A percentile compares a stretch with the other conserved stretches of the same genome.
Evolutionary conservation across 805 yeast genomes (phyloP).

Genomic region (Metschnikowia cerradonensis): DNA sequence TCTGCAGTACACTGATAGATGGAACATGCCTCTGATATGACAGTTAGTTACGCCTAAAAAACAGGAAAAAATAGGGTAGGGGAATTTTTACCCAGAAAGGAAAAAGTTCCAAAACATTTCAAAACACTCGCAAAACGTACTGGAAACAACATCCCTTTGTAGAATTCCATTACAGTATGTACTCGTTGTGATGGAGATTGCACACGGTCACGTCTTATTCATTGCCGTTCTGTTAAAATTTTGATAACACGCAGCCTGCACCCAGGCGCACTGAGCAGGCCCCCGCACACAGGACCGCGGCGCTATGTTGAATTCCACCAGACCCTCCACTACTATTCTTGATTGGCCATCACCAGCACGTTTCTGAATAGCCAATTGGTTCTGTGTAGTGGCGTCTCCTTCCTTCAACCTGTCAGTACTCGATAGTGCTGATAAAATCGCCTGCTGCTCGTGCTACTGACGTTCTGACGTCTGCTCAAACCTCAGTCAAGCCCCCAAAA

Average conservation of each 20-base stretch:
- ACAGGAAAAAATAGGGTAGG: too few relatives aligned
- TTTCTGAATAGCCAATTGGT: background rate
- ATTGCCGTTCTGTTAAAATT: background rate
- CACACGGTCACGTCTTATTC: background rate
- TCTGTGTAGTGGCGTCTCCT: background rate
- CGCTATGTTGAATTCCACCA: background rate
- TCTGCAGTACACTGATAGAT: background rate
- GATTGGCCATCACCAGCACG: background rate
- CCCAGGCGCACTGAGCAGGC: background rate
- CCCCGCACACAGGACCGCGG: background rate
- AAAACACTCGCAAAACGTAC: too few relatives aligned
- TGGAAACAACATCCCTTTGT: too few relatives aligned
- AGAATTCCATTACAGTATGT: too few relatives aligned
- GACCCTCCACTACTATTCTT: background rate
- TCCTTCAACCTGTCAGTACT: background rate
- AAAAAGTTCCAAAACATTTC: too few relatives aligned
- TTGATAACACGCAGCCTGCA: background rate
- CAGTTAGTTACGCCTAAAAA: too few relatives aligned
- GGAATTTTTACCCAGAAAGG: too few relatives aligned
- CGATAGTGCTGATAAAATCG: background rate
- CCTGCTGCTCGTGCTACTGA: background rate
- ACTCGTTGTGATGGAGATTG: background rate
- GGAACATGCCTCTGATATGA: too few relatives aligned
- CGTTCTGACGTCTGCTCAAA: background rate
- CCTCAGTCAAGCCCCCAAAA: background rate